These are phyloP conservation scores for Saccharomycopsis schoenii DNA, from an alignment of 805 yeast genomes.

Conservation along the genomic window DNA sequence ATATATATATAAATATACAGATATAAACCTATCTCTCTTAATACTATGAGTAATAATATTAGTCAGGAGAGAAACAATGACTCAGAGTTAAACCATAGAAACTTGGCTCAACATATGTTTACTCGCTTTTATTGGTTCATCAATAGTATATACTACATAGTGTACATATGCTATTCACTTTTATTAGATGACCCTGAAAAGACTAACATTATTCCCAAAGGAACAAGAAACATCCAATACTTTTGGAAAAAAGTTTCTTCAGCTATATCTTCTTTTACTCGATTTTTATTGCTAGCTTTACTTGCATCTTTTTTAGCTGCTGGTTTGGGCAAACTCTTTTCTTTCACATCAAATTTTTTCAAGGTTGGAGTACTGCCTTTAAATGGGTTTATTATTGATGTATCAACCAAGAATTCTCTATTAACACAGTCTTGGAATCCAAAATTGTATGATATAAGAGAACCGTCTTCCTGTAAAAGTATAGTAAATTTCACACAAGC, in stretches of 20 bases:
- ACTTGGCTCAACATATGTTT: no score
- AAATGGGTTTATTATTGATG: not conserved
- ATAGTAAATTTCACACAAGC: not conserved
- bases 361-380: not conserved
- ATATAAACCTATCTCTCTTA: no score
- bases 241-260: slow-evolving; percentile 17
- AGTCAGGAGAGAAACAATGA: no score
- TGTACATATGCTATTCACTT: not conserved
- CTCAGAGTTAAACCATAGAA: no score
- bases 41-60: no score
- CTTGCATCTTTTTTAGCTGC: not conserved
- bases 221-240: slow-evolving; percentile 18
- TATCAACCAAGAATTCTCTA: not conserved
- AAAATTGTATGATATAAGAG: not conserved
- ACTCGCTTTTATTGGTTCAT: no score
- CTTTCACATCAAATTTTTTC: not conserved
- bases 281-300: slow-evolving; percentile 1
- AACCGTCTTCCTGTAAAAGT: not conserved
- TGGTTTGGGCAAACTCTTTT: not conserved
- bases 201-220: slow-evolving; percentile 10
- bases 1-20: no score
- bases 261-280: not conserved
- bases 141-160: no score
- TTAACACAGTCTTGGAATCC: not conserved
- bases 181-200: slow-evolving; percentile 8